Evolutionary conservation across 352 stramenopile genomes (phyloP).

Genomic region (Pythium phragmiticola): DNA sequence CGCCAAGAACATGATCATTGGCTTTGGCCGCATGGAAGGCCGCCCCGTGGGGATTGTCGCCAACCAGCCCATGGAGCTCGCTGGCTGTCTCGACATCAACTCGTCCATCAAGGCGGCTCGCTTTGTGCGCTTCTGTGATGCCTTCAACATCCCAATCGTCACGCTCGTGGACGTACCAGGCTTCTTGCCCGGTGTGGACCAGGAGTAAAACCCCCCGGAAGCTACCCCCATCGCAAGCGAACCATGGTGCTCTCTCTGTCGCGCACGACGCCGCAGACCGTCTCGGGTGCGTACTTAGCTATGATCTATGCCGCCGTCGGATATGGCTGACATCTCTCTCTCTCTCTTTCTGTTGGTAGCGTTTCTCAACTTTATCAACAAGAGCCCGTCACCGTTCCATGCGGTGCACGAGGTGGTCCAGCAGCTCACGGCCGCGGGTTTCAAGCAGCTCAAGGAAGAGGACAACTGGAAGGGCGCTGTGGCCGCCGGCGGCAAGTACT

Average conservation of each 20-base stretch:
- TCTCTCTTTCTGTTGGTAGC: slow-evolving; percentile 24
- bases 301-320: neutral
- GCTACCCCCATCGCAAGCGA: too few species aligned
- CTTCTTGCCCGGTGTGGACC: slow-evolving; percentile 96
- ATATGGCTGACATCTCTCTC: neutral
- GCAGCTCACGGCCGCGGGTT: slow-evolving; percentile 86
- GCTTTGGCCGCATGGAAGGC: slow-evolving; percentile 96
- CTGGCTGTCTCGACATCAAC: slow-evolving; percentile 97
- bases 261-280: slow-evolving; percentile 56
- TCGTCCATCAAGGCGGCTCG: slow-evolving; percentile 95
- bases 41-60: slow-evolving; percentile 95
- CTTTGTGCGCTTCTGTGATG: slow-evolving; percentile 98
- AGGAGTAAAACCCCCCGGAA: slow-evolving; percentile 58
- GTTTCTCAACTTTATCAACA: slow-evolving; percentile 94
- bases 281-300: slow-evolving; percentile 26
- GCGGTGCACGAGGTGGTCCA: slow-evolving; percentile 87
- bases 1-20: slow-evolving; percentile 98
- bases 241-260: slow-evolving; percentile 47
- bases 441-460: slow-evolving; percentile 89
- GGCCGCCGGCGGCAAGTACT: slow-evolving; percentile 93
- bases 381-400: slow-evolving; percentile 93
- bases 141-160: slow-evolving; percentile 98
- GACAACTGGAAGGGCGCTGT: slow-evolving; percentile 65
- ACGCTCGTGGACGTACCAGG: slow-evolving; percentile 98
- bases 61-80: slow-evolving; percentile 97